Base-by-base conservation (phyloP, 768 basidiomycete genomes). In the Pluteus cervinus region DNA sequence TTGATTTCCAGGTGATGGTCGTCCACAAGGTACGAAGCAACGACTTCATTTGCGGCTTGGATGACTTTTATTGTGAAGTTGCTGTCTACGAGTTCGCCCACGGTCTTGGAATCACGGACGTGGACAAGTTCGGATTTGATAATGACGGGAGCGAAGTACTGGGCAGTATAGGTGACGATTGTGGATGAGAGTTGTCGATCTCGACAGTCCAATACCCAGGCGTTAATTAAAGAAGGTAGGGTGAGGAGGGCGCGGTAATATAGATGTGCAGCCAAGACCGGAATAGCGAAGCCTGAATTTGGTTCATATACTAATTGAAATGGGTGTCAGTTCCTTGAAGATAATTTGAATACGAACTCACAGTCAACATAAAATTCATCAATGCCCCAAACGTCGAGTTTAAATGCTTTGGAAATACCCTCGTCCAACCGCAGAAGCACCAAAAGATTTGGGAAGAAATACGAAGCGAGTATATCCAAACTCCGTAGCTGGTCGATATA, bases 1-100 rank as follows among this genome's bases (percentile, higher is more conserved):
- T 73, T 79, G 41, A 99, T 79, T 61, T 98, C 94, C 46, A 99
- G 75, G 35, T 81, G 75, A 53, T 98, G 89, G 29, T 99, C 96
- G 55, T 99, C 96, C 1, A 99, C 84, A 22, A 74, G 65, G 53
- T 94, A 99, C 12, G 76, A 72, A 7, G 83, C 89, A 1, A 76
- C 76, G 29, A 96, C 86, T 57, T 98, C 96, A 43, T 82, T 80
- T 16, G 80, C 73, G 2, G 75, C 73, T 23, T 58, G 61, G 1
- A 80, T 73, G 15, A 96, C 82, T 49, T 87, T 90, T 58, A 98
- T 65, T 7, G 73, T 74, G 41, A 97, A 62, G 42, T 79, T 84
- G 46, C 93, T 90, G 48, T 88, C 87, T 2, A 67, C 59, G 23
- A 86, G 63, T 40, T 75, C 75, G n/a, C 71, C 63, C 3, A 66